Conservation (phyloP, 2,329 filamentous ascomycete species). For the Tolypocladium cylindrosporum region DNA sequence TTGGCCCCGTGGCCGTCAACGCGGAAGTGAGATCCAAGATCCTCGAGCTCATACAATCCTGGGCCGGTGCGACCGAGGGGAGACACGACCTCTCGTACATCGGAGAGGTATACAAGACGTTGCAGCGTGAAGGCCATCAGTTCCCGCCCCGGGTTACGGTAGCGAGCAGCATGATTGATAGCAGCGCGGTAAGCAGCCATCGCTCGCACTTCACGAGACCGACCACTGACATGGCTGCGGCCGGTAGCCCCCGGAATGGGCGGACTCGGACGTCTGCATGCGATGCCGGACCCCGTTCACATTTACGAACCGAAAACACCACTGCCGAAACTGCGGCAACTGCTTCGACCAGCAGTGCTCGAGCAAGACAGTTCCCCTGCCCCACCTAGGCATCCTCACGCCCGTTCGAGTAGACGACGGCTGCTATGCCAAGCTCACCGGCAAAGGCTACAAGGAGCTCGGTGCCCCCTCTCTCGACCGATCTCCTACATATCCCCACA, state of each 20-base stretch:
- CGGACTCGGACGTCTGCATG: slow-evolving; percentile 97
- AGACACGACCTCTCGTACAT: slow-evolving; percentile 79
- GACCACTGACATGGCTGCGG: background rate
- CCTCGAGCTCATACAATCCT: slow-evolving; percentile 84
- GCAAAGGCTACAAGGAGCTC: slow-evolving; percentile 41
- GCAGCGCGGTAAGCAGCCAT: slow-evolving; percentile 64
- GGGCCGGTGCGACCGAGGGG: slow-evolving; percentile 82
- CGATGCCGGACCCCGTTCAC: slow-evolving; percentile 91
- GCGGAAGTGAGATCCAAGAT: slow-evolving; percentile 82
- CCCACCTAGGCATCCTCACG: slow-evolving; percentile 85
- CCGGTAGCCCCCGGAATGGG: slow-evolving; percentile 82
- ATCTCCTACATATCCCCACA: slow-evolving; percentile 43
- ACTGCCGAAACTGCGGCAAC: slow-evolving; percentile 95
- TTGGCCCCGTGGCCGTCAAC: slow-evolving; percentile 66
- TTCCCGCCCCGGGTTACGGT: slow-evolving; percentile 84
- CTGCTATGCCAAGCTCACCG: slow-evolving; percentile 81
- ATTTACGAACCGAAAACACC: slow-evolving; percentile 96
- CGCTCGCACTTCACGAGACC: background rate
- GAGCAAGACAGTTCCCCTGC: slow-evolving; percentile 75
- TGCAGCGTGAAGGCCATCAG: slow-evolving; percentile 77
- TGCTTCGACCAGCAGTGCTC: slow-evolving; percentile 96
- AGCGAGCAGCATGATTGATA: slow-evolving; percentile 96
- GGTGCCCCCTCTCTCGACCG: slow-evolving; percentile 34
- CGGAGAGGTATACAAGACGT: slow-evolving; percentile 69
- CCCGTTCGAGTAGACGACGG: slow-evolving; percentile 93